These are phyloP conservation scores for Ustanciosporium gigantosporum DNA, from an alignment of 1,284 basidiomycete species.

Conservation along the genomic window DNA sequence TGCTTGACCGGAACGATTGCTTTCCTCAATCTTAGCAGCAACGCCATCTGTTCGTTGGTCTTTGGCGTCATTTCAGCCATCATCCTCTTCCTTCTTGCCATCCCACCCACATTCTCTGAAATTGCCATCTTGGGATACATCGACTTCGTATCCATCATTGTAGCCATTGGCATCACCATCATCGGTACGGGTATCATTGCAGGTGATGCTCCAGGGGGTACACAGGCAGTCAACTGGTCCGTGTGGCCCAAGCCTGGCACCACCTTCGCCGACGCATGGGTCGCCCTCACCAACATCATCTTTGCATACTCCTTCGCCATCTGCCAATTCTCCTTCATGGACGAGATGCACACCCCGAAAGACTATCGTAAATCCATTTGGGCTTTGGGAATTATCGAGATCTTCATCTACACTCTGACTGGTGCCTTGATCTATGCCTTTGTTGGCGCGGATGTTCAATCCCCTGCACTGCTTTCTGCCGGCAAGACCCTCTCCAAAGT, in stretches of 20 bases:
- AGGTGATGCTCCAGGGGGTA: conserved; percentile 8
- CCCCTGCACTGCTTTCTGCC: conserved; percentile 43
- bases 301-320: conserved; percentile 56
- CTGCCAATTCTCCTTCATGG: conserved; percentile 52
- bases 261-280: conserved; percentile 41
- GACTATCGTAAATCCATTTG: conserved; percentile 50
- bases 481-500: conserved; percentile 45
- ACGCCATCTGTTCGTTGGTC: conserved; percentile 43
- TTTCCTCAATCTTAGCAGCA: conserved; percentile 40
- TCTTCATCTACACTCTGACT: conserved; percentile 53
- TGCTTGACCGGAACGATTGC: conserved; percentile 51
- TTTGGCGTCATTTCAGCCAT: conserved; percentile 51
- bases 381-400: conserved; percentile 47
- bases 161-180: conserved; percentile 49
- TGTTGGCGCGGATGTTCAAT: conserved; percentile 39
- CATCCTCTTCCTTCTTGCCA: conserved; percentile 48
- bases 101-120: conserved; percentile 50
- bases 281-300: conserved; percentile 49
- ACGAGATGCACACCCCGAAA: conserved; percentile 49
- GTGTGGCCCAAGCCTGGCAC: conserved; percentile 40
- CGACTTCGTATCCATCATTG: conserved; percentile 50
- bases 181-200: conserved; percentile 46
- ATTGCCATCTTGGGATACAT: conserved; percentile 53
- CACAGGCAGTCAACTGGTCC: conserved; percentile 35
- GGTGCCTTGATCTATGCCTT: conserved; percentile 52